Base-by-base conservation (phyloP, 202 grass and related monocot species). In the Alloteropsis angusta region DNA sequence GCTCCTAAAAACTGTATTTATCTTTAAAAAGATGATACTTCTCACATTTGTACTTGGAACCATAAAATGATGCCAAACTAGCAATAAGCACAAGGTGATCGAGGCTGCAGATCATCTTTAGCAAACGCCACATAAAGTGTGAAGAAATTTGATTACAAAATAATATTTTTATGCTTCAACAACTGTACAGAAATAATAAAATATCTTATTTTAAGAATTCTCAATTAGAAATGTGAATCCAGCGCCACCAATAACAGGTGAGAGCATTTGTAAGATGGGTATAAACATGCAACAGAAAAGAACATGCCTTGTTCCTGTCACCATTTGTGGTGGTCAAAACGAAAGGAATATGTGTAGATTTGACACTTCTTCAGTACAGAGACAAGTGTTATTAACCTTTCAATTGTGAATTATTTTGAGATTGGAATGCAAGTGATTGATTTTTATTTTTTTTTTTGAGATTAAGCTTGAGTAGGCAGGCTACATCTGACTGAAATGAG, bases 11-110 rank as follows among this genome's bases (percentile, higher is more conserved):
- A 17, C 7, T 25, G 68, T 38, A 71, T 18, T 65, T 41, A 2
- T 23, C 38, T 39, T 61, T 26, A 65, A 68, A 60, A 16, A 10
- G 41, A 2, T 50, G 28, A 30, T 1, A 15, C 22, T 21, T 45
- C 7, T 38, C 9, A 75, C 26, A 72, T 63, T 71, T 53, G 54
- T 50, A 32, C 54, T 62, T 75, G n/a, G 17, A 82, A 80, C 9
- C n/a, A 64, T 18, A 47, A 36, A 57, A 46, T 50, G 22, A 22
- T 69, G 23, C 10, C 37, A 75, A 65, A 64, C 7, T 46, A 13
- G 7, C 35, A 65, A 45, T 65, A 39, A 57, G 10, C 59, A 48
- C 6, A 76, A 50, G 52, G 32, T 52, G 38, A 47, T 38, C 46
- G 41, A 85, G 70, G 14, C 10, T 3, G 1, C 22, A 7, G 35